These are phyloP conservation scores for Nannizziopsis barbatae DNA, from an alignment of 2,329 filamentous ascomycete species.

Conservation along the genomic window DNA sequence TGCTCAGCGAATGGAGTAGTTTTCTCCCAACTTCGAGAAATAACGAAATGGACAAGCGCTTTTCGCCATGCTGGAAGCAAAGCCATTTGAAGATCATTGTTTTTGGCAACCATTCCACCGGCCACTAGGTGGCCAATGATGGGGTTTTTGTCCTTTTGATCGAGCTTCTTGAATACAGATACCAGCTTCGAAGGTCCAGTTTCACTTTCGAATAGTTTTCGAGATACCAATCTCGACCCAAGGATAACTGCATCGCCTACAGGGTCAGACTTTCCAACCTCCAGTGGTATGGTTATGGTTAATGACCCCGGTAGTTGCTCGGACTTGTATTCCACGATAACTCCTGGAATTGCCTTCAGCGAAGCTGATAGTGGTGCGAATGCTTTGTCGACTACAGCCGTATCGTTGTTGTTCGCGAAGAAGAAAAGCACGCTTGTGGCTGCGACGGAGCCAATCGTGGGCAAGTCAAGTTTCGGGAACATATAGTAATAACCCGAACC, in stretches of 20 bases:
- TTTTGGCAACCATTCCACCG: conserved; percentile 26
- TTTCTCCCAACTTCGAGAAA: conserved; percentile 8
- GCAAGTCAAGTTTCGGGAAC: conserved; percentile 7
- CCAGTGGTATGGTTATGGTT: neutral
- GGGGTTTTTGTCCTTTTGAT: conserved; percentile 22
- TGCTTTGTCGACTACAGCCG: conserved; percentile 2
- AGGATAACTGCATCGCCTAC: conserved; percentile 3
- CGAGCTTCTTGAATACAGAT: conserved; percentile 4
- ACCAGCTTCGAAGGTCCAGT: conserved; percentile 9
- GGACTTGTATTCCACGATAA: neutral
- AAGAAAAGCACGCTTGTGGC: conserved; percentile 2
- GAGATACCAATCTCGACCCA: conserved; percentile 11
- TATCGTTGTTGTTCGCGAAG: conserved; percentile 8
- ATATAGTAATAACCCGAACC: conserved; percentile 15
- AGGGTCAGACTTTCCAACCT: neutral
- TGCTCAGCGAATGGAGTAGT: conserved; percentile 11
- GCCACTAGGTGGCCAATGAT: conserved; percentile 33
- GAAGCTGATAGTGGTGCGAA: conserved; percentile 8
- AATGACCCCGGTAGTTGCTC: neutral
- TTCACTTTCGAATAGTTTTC: conserved; percentile 7
- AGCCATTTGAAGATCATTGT: conserved; percentile 13
- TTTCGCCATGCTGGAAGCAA: conserved; percentile 14
- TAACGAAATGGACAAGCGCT: conserved; percentile 13
- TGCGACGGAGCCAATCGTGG: neutral
- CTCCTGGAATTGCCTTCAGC: conserved; percentile 6